phyloP scores from a whole-genome alignment of 805 yeast genomes.

The Metschnikowia amazonensis region DNA sequence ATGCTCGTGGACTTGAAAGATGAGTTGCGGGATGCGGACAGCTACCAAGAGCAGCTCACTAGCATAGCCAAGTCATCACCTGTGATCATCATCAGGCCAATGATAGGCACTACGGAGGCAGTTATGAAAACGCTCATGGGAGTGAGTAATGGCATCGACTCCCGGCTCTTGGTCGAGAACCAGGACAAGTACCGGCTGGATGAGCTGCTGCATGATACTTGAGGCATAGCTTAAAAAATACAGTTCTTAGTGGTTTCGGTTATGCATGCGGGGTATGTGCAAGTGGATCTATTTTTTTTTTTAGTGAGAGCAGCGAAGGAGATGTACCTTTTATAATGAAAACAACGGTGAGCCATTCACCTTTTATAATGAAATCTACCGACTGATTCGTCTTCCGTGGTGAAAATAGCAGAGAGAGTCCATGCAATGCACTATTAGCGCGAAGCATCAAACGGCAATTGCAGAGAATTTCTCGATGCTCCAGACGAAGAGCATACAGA shows the following conservation, averaged over 20 bases:
- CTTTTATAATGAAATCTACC: too few relatives aligned
- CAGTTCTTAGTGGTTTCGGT: not conserved
- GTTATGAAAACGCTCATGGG: conserved; percentile 80
- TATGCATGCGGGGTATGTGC: too few relatives aligned
- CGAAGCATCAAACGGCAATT: not conserved
- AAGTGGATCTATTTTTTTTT: too few relatives aligned
- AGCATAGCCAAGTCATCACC: conserved; percentile 78
- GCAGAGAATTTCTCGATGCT: not conserved
- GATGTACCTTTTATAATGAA: too few relatives aligned
- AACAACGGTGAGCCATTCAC: too few relatives aligned
- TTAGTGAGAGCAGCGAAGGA: too few relatives aligned
- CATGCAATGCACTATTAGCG: too few relatives aligned
- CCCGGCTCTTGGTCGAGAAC: conserved; percentile 52
- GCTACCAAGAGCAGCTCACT: conserved; percentile 61
- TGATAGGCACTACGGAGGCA: conserved; percentile 92
- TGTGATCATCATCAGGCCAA: conserved; percentile 72
- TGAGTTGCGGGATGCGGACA: conserved; percentile 61
- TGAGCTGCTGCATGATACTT: not conserved
- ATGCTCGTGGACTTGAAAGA: conserved; percentile 58
- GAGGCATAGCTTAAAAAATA: not conserved
- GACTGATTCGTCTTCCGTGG: too few relatives aligned
- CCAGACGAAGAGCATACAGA: not conserved
- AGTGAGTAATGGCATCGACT: conserved; percentile 73
- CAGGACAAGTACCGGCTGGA: conserved; percentile 58
- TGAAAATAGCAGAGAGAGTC: too few relatives aligned